These are phyloP conservation scores for Stephania japonica DNA, from an alignment of 164 flowering plant species.

Conservation along the genomic window DNA sequence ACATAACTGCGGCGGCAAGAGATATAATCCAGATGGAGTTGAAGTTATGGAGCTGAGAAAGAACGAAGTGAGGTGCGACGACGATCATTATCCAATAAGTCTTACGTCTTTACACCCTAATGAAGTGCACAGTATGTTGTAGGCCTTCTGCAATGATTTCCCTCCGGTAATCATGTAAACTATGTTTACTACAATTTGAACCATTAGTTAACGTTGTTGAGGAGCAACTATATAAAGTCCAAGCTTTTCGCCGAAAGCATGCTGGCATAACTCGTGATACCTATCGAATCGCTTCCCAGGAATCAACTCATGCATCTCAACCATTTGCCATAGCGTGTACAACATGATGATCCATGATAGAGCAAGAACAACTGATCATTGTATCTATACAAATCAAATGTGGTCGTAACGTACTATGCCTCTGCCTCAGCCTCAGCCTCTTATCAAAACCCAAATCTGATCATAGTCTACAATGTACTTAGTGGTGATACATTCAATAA, in stretches of 20 bases:
- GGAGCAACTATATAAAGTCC: conserved; percentile 48
- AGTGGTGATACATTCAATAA: no score
- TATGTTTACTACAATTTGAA: conserved; percentile 42
- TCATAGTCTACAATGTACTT: no score
- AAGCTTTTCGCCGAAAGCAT: conserved; percentile 47
- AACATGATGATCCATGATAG: conserved; percentile 49
- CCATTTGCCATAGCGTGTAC: conserved; percentile 54
- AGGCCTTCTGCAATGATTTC: conserved; percentile 41
- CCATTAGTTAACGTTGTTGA: conserved; percentile 44
- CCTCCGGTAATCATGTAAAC: conserved; percentile 67
- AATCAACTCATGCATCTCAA: conserved; percentile 53
- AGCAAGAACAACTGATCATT: no score
- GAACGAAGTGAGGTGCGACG: conserved; percentile 40
- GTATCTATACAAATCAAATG: no score
- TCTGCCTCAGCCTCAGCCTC: no score
- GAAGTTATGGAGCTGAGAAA: conserved; percentile 53
- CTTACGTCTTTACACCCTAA: conserved; percentile 27
- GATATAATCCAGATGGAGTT: conserved; percentile 51
- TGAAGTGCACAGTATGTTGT: conserved; percentile 23
- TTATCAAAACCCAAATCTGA: no score
- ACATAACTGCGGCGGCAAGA: conserved; percentile 60
- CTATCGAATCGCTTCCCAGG: conserved; percentile 54
- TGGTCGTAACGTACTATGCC: no score
- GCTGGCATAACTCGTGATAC: conserved; percentile 49
- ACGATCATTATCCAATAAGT: conserved; percentile 50